phyloP scores from a whole-genome alignment of 2,329 filamentous ascomycete genomes.

The Colletotrichum cereale region DNA sequence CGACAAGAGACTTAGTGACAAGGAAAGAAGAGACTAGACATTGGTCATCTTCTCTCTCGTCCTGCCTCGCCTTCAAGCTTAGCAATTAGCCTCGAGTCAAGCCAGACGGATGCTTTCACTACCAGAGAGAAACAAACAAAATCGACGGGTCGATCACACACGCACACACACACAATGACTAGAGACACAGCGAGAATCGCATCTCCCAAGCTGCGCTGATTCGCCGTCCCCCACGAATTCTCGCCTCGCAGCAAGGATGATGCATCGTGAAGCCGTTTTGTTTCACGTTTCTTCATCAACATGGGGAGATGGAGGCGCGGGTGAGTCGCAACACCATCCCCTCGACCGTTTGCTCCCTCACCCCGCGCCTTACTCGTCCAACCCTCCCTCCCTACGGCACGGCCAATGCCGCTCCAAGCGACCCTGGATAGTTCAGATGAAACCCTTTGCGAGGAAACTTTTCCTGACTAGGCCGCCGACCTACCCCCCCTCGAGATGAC shows the following conservation, averaged over 20 bases:
- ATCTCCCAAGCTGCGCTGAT: neutral
- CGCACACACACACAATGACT: neutral
- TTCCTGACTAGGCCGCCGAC: neutral
- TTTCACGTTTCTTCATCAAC: neutral
- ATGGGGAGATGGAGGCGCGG: no score
- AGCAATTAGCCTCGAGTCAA: neutral
- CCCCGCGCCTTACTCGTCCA: neutral
- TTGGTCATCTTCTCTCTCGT: neutral
- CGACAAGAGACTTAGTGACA: neutral
- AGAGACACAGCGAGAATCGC: neutral
- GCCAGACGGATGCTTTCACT: neutral
- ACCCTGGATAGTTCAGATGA: neutral
- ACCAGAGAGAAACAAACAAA: neutral
- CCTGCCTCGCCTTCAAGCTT: neutral
- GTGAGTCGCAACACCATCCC: neutral
- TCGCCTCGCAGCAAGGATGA: neutral
- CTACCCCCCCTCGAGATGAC: neutral
- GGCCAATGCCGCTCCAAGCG: neutral
- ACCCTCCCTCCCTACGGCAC: neutral
- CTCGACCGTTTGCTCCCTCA: neutral
- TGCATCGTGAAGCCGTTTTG: neutral
- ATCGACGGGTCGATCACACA: neutral
- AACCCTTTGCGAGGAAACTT: slow-evolving; percentile 17
- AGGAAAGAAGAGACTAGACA: neutral
- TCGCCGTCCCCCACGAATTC: neutral